A percentile compares a stretch with the other conserved stretches of the same genome.
These are phyloP conservation scores for Edaphochlamys debaryana DNA, from an alignment of 139 green algal species.

Conservation along the genomic window DNA sequence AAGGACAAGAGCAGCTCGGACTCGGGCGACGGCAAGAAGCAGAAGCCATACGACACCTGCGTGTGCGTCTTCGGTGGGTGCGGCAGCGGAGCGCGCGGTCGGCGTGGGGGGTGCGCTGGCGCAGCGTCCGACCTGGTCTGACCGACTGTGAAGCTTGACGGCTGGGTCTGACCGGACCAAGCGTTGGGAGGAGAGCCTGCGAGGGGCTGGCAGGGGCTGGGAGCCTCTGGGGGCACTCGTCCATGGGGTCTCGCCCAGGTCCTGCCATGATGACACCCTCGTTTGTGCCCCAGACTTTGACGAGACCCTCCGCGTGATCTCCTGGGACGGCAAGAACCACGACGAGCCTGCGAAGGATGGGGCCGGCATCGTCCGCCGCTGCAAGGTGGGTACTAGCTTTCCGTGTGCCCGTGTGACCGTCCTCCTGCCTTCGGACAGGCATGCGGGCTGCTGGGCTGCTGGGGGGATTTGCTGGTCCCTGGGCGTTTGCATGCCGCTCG, in stretches of 20 bases:
- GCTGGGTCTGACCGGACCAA: too few relatives aligned
- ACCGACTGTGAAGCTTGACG: too few relatives aligned
- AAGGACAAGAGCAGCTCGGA: too few relatives aligned
- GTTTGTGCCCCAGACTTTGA: constrained; percentile 15
- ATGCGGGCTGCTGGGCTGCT: too few relatives aligned
- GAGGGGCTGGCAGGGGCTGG: too few relatives aligned
- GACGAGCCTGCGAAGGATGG: constrained; percentile 12
- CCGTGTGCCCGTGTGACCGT: too few relatives aligned
- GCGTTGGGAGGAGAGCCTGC: too few relatives aligned
- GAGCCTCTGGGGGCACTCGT: too few relatives aligned
- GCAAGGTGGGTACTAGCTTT: constrained; percentile 19
- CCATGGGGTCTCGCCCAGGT: background rate
- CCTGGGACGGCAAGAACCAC: background rate
- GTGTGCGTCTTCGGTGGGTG: constrained; percentile 30
- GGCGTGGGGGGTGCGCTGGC: background rate
- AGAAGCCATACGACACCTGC: constrained; percentile 32
- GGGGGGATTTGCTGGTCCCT: too few relatives aligned
- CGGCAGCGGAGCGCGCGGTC: background rate
- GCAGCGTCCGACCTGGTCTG: background rate
- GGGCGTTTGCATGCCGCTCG: too few relatives aligned
- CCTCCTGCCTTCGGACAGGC: too few relatives aligned
- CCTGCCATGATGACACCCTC: background rate
- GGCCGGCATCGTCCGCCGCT: constrained; percentile 1
- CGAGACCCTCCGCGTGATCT: constrained; percentile 26
- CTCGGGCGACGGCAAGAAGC: background rate